Evolutionary conservation across 2,329 filamentous ascomycete species (phyloP).

Genomic region (Colletotrichum truncatum): DNA sequence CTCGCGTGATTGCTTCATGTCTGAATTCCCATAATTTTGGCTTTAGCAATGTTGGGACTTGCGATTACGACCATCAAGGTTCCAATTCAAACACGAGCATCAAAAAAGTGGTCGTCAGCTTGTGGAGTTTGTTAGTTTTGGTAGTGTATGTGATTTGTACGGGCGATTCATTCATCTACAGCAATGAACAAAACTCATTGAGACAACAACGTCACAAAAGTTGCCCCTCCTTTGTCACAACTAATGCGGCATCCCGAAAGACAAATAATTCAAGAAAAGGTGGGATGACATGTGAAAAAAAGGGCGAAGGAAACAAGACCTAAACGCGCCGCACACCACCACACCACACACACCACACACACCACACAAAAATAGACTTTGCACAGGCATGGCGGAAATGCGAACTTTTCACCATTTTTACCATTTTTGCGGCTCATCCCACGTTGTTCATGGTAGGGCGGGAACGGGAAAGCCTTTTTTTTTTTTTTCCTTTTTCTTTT

Average conservation of each 20-base stretch:
- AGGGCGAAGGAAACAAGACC: not conserved
- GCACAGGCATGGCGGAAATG: too few species aligned
- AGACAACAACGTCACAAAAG: not conserved
- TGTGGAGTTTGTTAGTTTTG: not conserved
- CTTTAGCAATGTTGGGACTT: too few species aligned
- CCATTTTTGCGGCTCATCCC: constrained; percentile 16
- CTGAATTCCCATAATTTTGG: too few species aligned
- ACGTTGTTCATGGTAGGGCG: not conserved
- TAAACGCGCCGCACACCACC: too few species aligned
- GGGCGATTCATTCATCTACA: not conserved
- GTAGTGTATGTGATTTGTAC: too few species aligned
- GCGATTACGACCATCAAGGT: not conserved
- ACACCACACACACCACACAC: too few species aligned
- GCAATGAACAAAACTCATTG: not conserved
- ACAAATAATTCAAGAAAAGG: not conserved
- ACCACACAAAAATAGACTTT: too few species aligned
- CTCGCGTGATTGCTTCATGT: too few species aligned
- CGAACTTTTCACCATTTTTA: too few species aligned
- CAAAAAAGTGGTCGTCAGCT: not conserved
- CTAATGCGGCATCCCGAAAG: too few species aligned
- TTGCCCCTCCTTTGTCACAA: not conserved
- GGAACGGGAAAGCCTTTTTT: too few species aligned
- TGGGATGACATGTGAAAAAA: constrained; percentile 8
- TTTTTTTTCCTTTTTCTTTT: too few species aligned
- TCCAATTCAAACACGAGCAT: not conserved